These are phyloP conservation scores for Coleophoma cylindrospora DNA, from an alignment of 2,329 filamentous ascomycete species.

Conservation along the genomic window DNA sequence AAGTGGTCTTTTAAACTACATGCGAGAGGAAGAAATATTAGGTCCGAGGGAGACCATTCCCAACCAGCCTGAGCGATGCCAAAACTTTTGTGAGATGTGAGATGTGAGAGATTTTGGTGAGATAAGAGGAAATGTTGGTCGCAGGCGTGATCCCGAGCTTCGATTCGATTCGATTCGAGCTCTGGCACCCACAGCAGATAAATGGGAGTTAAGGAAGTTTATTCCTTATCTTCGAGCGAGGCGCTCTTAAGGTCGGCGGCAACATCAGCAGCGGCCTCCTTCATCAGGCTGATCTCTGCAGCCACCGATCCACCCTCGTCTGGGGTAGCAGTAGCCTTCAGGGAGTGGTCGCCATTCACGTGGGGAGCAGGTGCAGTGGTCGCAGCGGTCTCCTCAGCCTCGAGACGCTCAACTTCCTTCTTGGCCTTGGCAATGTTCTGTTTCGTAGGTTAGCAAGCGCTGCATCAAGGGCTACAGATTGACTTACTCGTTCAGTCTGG, in stretches of 20 bases:
- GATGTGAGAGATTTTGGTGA: neutral
- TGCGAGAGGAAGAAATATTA: neutral
- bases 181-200: no score
- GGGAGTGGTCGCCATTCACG: slow-evolving; percentile 47
- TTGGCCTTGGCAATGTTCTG: slow-evolving; percentile 97
- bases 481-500: slow-evolving; percentile 83
- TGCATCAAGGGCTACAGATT: neutral
- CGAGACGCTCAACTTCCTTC: slow-evolving; percentile 88
- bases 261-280: slow-evolving; percentile 53
- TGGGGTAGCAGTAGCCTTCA: slow-evolving; percentile 28
- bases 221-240: slow-evolving; percentile 49
- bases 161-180: no score
- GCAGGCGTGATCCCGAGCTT: slow-evolving; percentile 1
- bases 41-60: neutral
- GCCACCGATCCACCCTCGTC: slow-evolving; percentile 21
- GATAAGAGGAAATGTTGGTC: neutral
- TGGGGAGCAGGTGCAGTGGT: slow-evolving; percentile 36
- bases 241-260: slow-evolving; percentile 55
- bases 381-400: slow-evolving; percentile 57
- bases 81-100: neutral
- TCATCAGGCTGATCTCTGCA: slow-evolving; percentile 24
- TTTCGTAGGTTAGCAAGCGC: slow-evolving; percentile 11
- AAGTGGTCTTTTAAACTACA: neutral
- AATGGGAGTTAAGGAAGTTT: slow-evolving; percentile 1
- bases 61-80: neutral